Conservation (phyloP, 257 asterid genomes). For the Agastache rugosa region DNA sequence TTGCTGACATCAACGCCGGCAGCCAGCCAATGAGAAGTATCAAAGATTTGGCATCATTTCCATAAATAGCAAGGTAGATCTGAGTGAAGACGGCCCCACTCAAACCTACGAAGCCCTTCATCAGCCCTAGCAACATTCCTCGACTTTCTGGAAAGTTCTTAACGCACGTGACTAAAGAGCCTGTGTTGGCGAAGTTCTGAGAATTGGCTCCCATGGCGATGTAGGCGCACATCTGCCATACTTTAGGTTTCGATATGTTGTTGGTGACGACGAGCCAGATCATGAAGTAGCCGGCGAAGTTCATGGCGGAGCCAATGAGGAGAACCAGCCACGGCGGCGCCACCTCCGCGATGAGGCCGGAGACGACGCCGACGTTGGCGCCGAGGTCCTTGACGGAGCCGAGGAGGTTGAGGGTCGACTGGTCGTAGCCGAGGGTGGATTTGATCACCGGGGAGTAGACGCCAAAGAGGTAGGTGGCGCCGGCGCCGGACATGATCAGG, state of each 20-base stretch:
- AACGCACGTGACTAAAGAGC: conserved; percentile 77
- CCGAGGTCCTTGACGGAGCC: conserved; percentile 85
- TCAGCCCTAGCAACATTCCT: conserved; percentile 65
- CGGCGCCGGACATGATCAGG: conserved; percentile 89
- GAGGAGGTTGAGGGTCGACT: conserved; percentile 76
- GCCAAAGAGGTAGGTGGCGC: conserved; percentile 84
- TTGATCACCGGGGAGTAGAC: conserved; percentile 82
- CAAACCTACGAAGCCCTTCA: conserved; percentile 79
- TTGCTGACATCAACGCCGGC: conserved; percentile 74
- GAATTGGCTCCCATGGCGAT: conserved; percentile 85
- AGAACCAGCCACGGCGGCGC: conserved; percentile 83
- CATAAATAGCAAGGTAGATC: conserved; percentile 72
- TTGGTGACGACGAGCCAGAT: conserved; percentile 67
- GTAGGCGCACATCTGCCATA: conserved; percentile 81
- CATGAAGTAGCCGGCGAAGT: conserved; percentile 80
- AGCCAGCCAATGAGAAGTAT: conserved; percentile 90
- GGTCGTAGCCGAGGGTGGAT: conserved; percentile 69
- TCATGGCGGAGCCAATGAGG: conserved; percentile 70
- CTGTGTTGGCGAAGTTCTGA: conserved; percentile 83
- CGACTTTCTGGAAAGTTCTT: conserved; percentile 75
- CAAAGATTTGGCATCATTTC: conserved; percentile 70
- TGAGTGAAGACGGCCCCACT: conserved; percentile 89
- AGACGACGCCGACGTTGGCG: conserved; percentile 80
- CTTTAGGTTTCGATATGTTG: conserved; percentile 49
- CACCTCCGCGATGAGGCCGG: conserved; percentile 77